Base-by-base conservation (phyloP, 148 eudicot species). In the Mesembryanthemum crystallinum region DNA sequence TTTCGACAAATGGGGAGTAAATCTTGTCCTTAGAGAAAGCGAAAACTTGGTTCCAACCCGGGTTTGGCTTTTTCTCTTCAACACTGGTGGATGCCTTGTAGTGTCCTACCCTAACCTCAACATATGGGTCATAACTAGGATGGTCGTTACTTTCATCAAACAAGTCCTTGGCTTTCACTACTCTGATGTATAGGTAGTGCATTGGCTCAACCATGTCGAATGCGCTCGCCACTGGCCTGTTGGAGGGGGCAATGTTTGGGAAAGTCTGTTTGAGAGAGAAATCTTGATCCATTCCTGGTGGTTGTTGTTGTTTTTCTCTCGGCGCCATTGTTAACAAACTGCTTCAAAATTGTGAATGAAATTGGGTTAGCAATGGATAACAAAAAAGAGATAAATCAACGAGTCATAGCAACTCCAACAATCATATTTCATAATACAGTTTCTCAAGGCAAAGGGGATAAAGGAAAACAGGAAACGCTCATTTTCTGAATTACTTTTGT, bases 201-300 rank as follows among this genome's bases (percentile, higher is more conserved):
- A 89, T 88, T 67, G 85, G 89, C 72, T 89, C 93, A 3, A 92
- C 97, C 30, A 92, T 73, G 77, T 86, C 82, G 47, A 86, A 87
- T 21, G 89, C 77, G 12, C 88, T 80, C 1, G 82, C 78, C 2
- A 71, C 72, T 39, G 75, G 51, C 51, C 85, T 80, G 33, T 85
- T 81, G 20, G 61, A 76, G 0, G 85, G 82, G 27, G 83, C 82
- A 24, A 89, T 82, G 27, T 83, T 80, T 1, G 97, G 94, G n/a
- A 72, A 51, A 0, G 91, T 90, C 84, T 82, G 79, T 75, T 73
- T 89, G 20, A 87, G 80, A 23, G 76, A 30, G 70, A 86, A 90
- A 13, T 92, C 97, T 4, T 35, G 39, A 35, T 84, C 87, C 25
- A 52, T 78, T 39, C 70, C 1, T 75, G 57, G 47, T 37, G 64